A percentile compares a stretch with the other conserved stretches of the same genome.
phyloP scores from a whole-genome alignment of 176 grass and related monocot species.

The Aegilops sharonensis region DNA sequence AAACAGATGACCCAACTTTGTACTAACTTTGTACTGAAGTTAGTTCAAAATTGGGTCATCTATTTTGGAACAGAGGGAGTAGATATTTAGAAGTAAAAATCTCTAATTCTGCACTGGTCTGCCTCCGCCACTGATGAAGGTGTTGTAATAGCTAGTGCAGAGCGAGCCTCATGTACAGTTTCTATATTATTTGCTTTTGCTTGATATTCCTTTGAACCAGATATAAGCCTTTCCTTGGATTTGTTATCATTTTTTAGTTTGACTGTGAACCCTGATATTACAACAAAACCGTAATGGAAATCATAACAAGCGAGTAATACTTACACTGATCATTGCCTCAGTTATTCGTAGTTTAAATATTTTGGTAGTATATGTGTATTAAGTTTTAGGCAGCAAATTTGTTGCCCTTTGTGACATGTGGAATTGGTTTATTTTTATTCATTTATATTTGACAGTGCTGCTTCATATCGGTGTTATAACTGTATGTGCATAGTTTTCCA shows the following conservation, averaged over 20 bases:
- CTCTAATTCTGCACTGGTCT: no score
- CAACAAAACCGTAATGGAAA: not conserved
- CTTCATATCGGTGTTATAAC: not conserved
- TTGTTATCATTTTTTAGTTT: slow-evolving; percentile 9
- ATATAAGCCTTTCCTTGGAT: not conserved
- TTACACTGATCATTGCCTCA: not conserved
- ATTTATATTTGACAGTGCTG: slow-evolving; percentile 12
- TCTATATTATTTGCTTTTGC: not conserved
- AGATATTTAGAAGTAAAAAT: no score
- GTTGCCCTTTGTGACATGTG: not conserved
- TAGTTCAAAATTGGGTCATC: no score
- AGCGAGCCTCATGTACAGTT: not conserved
- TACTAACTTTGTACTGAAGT: no score
- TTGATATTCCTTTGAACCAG: slow-evolving; percentile 1
- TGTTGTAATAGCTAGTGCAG: slow-evolving; percentile 3
- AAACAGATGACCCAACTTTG: no score
- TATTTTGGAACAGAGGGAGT: no score
- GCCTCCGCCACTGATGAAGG: not conserved
- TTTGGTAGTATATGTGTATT: slow-evolving; percentile 5
- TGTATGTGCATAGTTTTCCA: not conserved
- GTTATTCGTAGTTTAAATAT: slow-evolving; percentile 11
- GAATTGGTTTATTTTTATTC: slow-evolving; percentile 12
- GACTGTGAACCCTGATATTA: slow-evolving; percentile 25
- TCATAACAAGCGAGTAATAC: slow-evolving; percentile 1
- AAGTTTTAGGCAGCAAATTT: not conserved